These are phyloP conservation scores for Neostapfia colusana DNA, from an alignment of 176 grass and related monocot genomes.

Conservation along the genomic window DNA sequence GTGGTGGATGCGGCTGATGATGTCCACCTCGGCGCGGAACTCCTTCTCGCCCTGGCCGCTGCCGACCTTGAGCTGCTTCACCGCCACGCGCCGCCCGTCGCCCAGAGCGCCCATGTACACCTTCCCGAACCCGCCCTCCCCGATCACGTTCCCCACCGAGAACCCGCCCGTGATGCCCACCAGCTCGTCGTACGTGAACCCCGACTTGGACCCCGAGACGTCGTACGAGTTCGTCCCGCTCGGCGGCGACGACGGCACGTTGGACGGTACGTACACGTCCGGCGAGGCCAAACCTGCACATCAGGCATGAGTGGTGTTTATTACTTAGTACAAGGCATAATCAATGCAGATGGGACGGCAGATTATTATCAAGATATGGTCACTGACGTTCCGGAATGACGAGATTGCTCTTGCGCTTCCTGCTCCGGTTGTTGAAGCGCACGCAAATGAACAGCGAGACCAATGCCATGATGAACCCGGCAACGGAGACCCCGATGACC, in stretches of 20 bases:
- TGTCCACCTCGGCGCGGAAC: conserved; percentile 75
- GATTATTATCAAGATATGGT: neutral
- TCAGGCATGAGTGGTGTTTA: neutral
- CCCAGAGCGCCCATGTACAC: conserved; percentile 55
- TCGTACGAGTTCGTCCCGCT: conserved; percentile 44
- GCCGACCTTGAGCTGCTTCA: conserved; percentile 78
- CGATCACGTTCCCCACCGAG: conserved; percentile 47
- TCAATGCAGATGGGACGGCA: neutral
- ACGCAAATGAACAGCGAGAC: conserved; percentile 33
- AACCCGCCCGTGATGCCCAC: conserved; percentile 51
- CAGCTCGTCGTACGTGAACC: conserved; percentile 68
- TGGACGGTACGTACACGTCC: conserved; percentile 32
- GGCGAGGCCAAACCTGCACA: neutral
- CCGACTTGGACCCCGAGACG: conserved; percentile 43
- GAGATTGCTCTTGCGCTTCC: conserved; percentile 9
- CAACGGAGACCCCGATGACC: conserved; percentile 45
- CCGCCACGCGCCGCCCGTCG: conserved; percentile 69
- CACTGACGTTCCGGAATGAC: conserved; percentile 42
- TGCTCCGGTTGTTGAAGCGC: conserved; percentile 24
- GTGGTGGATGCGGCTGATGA: conserved; percentile 92
- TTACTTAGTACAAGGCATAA: neutral
- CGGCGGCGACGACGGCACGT: conserved; percentile 24
- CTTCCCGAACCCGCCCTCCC: conserved; percentile 69
- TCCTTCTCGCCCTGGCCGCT: conserved; percentile 69
- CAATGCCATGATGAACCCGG: conserved; percentile 42